Base-by-base conservation (phyloP, 495 filamentous ascomycete genomes). In the Penicillium samsonianum region DNA sequence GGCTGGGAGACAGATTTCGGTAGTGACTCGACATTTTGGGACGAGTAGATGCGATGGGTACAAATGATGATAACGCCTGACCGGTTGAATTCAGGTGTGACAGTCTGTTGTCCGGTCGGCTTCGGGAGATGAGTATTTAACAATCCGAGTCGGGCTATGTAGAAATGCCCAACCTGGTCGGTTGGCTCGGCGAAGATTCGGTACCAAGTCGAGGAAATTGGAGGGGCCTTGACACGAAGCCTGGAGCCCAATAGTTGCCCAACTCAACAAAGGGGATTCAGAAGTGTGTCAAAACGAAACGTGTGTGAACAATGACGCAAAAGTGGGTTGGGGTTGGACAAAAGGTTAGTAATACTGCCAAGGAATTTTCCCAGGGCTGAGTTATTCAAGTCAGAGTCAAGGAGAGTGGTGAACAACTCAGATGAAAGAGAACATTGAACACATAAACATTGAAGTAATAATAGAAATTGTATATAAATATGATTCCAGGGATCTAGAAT, bases 1-100 rank as follows among this genome's bases (percentile, higher is more conserved):
- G 67, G 22, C 60, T 61, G 9, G 77, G 75, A 26, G 78, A 79
- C 12, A 70, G 46, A 33, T 33, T 60, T 10, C 67, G 67, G 35
- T 67, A 48, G 47, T 64, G 50, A 31, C 23, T 61, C 26, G 65
- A 62, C 65, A 67, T 67, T 2, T 11, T 53, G 33, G 19, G 3
- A 14, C 6, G 9, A 5, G 40, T 22, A 19, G 23, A 14, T 42
- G 20, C 23, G 25, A 30, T 3, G 54, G 12, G 17, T 41, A 4
- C 16, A 35, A 22, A n/a, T n/a, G 44, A 40, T 30, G 28, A 9
- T 31, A 28, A 40, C 14, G 16, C 7, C 16, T 33, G 31, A 9
- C 19, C 22, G 12, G 19, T n/a, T 42, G 9, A 16, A 47, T 41
- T 37, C 16, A 49, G 30, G 20, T 26, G 19, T 53, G n/a, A 25